These are phyloP conservation scores for Penicillium robsamsonii DNA, from an alignment of 495 filamentous ascomycete species.

Conservation along the genomic window DNA sequence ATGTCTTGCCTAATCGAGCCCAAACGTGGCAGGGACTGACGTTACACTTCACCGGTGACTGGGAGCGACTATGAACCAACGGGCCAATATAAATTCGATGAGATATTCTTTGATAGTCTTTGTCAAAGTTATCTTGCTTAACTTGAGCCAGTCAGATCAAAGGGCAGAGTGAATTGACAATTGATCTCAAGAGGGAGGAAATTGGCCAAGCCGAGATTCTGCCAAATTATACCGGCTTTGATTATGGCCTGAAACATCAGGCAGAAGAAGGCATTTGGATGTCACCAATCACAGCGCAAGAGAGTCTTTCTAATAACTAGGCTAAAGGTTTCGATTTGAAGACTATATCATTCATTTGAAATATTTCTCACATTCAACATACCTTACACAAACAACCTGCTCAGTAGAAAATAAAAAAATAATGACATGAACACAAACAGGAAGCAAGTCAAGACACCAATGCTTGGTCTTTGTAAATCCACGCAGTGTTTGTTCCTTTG, in stretches of 20 bases:
- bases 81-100: neutral
- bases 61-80: neutral
- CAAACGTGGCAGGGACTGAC: neutral
- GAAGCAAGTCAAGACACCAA: neutral
- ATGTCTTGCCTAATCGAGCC: neutral
- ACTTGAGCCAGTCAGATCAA: neutral
- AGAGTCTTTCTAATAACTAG: neutral
- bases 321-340: too few relatives aligned
- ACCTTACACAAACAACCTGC: too few relatives aligned
- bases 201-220: slow-evolving; percentile 2
- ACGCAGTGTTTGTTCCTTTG: neutral
- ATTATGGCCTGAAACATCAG: neutral
- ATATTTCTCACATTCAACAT: too few relatives aligned
- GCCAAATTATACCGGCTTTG: neutral
- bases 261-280: neutral
- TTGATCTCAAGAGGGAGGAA: neutral
- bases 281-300: neutral
- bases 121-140: neutral
- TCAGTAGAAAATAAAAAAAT: too few relatives aligned
- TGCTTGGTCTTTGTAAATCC: neutral
- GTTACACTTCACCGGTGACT: neutral
- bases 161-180: neutral
- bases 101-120: neutral
- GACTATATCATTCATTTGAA: too few relatives aligned
- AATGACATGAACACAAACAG: neutral